A percentile compares a stretch with the other conserved stretches of the same genome.
phyloP scores from a whole-genome alignment of 371 early-diverging fungal species.

The Saksenaea vasiformis region DNA sequence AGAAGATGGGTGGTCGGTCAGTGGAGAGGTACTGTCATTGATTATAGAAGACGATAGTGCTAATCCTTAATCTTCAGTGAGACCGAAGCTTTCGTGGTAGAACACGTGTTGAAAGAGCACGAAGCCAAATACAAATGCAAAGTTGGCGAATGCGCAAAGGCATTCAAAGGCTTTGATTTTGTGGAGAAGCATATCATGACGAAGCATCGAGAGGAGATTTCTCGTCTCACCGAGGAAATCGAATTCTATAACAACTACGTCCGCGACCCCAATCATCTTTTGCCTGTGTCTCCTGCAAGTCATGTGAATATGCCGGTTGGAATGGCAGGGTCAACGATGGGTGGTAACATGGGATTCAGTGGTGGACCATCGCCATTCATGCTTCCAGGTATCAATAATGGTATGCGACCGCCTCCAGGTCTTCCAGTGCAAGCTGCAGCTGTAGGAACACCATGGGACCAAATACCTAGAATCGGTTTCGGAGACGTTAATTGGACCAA shows the following conservation, averaged over 20 bases:
- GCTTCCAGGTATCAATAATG: constrained; percentile 17
- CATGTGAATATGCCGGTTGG: neutral
- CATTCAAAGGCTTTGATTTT: constrained; percentile 93
- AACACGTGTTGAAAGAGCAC: constrained; percentile 69
- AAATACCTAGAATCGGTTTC: constrained; percentile 72
- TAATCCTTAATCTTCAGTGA: constrained; percentile 31
- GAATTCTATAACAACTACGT: constrained; percentile 88
- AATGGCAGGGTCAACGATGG: constrained; percentile 11
- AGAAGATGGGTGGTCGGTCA: constrained; percentile 76
- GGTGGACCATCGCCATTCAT: constrained; percentile 30
- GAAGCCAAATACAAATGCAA: constrained; percentile 88
- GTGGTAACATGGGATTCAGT: constrained; percentile 23
- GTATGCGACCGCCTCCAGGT: constrained; percentile 21
- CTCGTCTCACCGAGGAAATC: constrained; percentile 59
- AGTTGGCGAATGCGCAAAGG: constrained; percentile 80
- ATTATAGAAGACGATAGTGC: neutral
- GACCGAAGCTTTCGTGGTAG: constrained; percentile 51
- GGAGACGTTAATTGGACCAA: constrained; percentile 23
- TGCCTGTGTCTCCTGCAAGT: constrained; percentile 33
- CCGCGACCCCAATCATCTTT: constrained; percentile 73
- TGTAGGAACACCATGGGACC: constrained; percentile 64
- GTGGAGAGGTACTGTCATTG: constrained; percentile 60
- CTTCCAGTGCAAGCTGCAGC: constrained; percentile 30
- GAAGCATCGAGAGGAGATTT: constrained; percentile 83
- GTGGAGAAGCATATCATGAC: constrained; percentile 89